Conservation (phyloP, 1,284 basidiomycete species). For the Ganoderma multipileum region DNA sequence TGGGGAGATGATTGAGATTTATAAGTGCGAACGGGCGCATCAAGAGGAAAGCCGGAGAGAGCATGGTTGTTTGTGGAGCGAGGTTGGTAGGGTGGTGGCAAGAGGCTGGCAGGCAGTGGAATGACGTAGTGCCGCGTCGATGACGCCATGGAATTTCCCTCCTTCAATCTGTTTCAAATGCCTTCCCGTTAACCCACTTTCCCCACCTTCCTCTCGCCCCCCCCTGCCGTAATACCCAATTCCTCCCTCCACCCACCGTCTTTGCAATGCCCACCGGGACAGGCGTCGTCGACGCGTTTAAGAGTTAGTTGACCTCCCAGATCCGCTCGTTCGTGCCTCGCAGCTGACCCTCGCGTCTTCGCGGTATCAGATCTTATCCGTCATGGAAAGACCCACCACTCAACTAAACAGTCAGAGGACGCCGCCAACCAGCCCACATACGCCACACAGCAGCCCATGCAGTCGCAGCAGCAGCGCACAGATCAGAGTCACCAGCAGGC, state of each 20-base stretch:
- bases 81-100: constrained; percentile 3
- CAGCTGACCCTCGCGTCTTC: constrained; percentile 17
- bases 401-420: constrained; percentile 42
- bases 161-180: constrained; percentile 24
- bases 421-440: constrained; percentile 37
- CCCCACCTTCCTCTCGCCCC: constrained; percentile 10
- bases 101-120: constrained; percentile 14
- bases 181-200: constrained; percentile 17
- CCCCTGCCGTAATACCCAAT: constrained; percentile 1
- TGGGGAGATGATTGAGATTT: neutral
- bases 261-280: constrained; percentile 41
- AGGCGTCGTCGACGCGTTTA: constrained; percentile 46
- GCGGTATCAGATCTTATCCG: constrained; percentile 73
- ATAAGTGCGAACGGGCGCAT: neutral
- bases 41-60: neutral
- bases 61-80: neutral
- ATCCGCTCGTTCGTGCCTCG: constrained; percentile 10
- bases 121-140: constrained; percentile 28
- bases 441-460: constrained; percentile 31
- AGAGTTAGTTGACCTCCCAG: constrained; percentile 34
- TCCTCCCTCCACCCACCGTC: constrained; percentile 13
- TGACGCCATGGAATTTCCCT: constrained; percentile 30
- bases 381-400: constrained; percentile 78
- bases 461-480: constrained; percentile 42
- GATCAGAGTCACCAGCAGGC: constrained; percentile 37